These are phyloP conservation scores for Colletotrichum destructivum DNA, from an alignment of 2,329 filamentous ascomycete genomes.

Conservation along the genomic window DNA sequence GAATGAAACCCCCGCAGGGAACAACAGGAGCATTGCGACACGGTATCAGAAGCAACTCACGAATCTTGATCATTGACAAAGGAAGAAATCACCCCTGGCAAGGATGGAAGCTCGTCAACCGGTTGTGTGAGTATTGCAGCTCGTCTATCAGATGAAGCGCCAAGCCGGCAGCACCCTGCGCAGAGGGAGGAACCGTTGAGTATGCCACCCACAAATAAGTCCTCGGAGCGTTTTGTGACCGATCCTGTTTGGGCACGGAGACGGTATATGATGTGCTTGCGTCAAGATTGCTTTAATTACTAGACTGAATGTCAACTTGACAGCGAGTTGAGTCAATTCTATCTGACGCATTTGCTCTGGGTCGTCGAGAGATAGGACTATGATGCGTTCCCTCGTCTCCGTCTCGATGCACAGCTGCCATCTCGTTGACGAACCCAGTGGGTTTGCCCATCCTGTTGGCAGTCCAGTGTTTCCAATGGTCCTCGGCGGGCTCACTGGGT, in stretches of 20 bases:
- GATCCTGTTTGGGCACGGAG: not conserved
- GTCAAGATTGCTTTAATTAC: no score
- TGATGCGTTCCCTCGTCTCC: conserved; percentile 9
- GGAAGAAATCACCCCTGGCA: conserved; percentile 1
- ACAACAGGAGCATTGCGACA: conserved; percentile 7
- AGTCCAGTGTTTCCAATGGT: conserved; percentile 37
- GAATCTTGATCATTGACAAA: conserved; percentile 23
- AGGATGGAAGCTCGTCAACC: conserved; percentile 33
- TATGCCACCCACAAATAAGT: conserved; percentile 10
- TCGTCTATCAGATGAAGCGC: conserved; percentile 41
- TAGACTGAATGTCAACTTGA: not conserved
- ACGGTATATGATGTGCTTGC: not conserved
- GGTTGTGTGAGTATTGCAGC: conserved; percentile 15
- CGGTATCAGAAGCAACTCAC: conserved; percentile 24
- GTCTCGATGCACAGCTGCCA: not conserved
- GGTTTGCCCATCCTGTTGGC: conserved; percentile 18
- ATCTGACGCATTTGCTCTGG: conserved; percentile 1
- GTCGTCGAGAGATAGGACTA: conserved; percentile 9
- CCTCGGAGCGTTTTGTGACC: conserved; percentile 3
- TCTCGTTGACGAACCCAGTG: conserved; percentile 8
- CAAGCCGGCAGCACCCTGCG: conserved; percentile 39
- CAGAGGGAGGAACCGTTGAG: conserved; percentile 33
- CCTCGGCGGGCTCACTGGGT: conserved; percentile 1
- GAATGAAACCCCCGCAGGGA: not conserved
- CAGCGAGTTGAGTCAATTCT: not conserved